Evolutionary conservation across 352 stramenopile species (phyloP).

Genomic region (Phytopythium ostracodes): DNA sequence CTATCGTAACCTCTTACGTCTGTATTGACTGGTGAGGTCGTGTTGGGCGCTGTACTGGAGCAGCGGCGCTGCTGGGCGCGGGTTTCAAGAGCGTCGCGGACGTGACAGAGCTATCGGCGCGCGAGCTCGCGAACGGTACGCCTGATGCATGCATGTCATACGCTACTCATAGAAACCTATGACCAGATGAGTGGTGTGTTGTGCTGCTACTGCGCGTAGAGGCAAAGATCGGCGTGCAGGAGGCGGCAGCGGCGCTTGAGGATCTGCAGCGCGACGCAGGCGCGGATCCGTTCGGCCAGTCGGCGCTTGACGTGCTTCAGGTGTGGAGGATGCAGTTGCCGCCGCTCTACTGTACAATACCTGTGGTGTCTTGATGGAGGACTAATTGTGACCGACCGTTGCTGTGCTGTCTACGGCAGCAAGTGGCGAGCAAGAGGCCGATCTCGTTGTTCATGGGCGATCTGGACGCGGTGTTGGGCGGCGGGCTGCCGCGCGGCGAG

Average conservation of each 20-base stretch:
- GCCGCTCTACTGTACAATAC: too few relatives aligned
- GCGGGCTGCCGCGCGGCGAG: conserved; percentile 63
- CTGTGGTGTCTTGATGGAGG: background rate
- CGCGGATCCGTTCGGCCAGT: conserved; percentile 23
- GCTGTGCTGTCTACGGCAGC: conserved; percentile 10
- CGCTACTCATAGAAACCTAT: too few relatives aligned
- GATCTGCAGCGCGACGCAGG: conserved; percentile 5
- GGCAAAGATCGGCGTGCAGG: conserved; percentile 31
- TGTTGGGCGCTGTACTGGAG: background rate
- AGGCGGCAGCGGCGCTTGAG: conserved; percentile 30
- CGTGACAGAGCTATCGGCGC: conserved; percentile 35
- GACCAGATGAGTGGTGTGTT: background rate
- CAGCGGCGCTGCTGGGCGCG: conserved; percentile 55
- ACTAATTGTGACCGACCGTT: background rate
- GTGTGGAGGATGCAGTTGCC: conserved; percentile 12
- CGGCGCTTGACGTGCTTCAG: conserved; percentile 43
- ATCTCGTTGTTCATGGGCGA: conserved; percentile 40
- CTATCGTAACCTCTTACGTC: background rate
- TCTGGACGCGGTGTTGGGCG: conserved; percentile 58
- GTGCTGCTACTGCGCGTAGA: conserved; percentile 18
- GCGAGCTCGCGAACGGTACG: conserved; percentile 57
- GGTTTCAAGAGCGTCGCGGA: conserved; percentile 62
- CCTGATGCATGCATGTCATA: background rate
- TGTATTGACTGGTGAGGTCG: background rate
- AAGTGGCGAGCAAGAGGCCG: conserved; percentile 20